A percentile compares a stretch with the other conserved stretches of the same genome.
Evolutionary conservation across 1,284 basidiomycete genomes (phyloP).

Genomic region (Chondrostereum purpureum): DNA sequence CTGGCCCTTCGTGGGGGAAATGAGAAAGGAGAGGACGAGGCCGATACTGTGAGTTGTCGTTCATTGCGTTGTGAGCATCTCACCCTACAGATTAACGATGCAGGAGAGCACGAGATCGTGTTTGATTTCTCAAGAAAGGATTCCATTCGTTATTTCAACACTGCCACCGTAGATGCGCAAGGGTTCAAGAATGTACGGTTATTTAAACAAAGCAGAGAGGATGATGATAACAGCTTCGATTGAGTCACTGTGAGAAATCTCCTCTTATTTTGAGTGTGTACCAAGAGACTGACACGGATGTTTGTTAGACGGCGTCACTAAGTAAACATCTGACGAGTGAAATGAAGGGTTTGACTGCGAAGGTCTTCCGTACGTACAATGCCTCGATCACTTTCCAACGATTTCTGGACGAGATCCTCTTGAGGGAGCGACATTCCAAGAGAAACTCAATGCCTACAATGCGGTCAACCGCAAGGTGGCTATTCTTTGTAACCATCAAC

Average conservation of each 20-base stretch:
- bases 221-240: conserved; percentile 90
- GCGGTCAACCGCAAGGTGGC: conserved; percentile 93
- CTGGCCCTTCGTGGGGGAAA: conserved; percentile 95
- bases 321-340: conserved; percentile 89
- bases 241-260: conserved; percentile 73
- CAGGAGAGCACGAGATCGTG: conserved; percentile 75
- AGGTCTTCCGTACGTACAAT: conserved; percentile 99
- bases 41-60: conserved; percentile 96
- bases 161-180: conserved; percentile 79
- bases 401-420: conserved; percentile 77
- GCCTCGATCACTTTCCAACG: conserved; percentile 92
- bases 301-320: conserved; percentile 65
- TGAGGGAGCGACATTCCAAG: conserved; percentile 69
- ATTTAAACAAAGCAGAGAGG: conserved; percentile 86
- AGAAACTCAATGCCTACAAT: conserved; percentile 94
- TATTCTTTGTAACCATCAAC: conserved; percentile 97
- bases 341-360: conserved; percentile 95
- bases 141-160: conserved; percentile 93
- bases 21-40: conserved; percentile 97
- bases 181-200: conserved; percentile 89
- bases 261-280: too few relatives aligned
- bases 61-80: conserved; percentile 93
- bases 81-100: conserved; percentile 53
- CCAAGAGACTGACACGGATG: conserved; percentile 7
- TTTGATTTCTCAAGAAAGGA: conserved; percentile 99